Conservation (phyloP, 495 filamentous ascomycete species). For the Sabuloglossum arenarium region DNA sequence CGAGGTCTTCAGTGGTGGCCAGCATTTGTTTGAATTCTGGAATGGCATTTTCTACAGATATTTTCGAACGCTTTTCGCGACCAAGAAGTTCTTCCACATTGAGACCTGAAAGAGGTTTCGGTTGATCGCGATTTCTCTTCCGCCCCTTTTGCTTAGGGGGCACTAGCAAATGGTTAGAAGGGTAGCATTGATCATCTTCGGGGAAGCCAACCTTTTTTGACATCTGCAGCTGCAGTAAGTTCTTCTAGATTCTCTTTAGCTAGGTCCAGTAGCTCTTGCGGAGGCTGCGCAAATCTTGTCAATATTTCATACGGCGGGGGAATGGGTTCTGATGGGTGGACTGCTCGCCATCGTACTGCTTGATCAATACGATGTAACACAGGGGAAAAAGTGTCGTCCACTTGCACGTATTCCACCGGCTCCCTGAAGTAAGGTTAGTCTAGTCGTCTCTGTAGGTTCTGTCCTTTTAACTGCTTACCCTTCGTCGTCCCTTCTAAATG, state of each 20-base stretch:
- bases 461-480: slow-evolving; percentile 41
- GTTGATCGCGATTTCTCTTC: slow-evolving; percentile 42
- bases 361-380: slow-evolving; percentile 75
- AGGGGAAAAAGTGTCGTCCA: slow-evolving; percentile 83
- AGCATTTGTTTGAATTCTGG: slow-evolving; percentile 82
- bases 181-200: not conserved
- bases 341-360: slow-evolving; percentile 61
- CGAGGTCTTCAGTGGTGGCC: slow-evolving; percentile 34
- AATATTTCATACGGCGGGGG: slow-evolving; percentile 46
- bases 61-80: slow-evolving; percentile 35
- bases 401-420: slow-evolving; percentile 44
- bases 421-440: slow-evolving; percentile 24
- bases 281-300: slow-evolving; percentile 53
- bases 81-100: slow-evolving; percentile 63
- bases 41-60: slow-evolving; percentile 63
- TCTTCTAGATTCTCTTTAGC: slow-evolving; percentile 32
- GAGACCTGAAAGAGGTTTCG: slow-evolving; percentile 79
- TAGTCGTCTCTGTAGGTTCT: not conserved
- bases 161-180: slow-evolving; percentile 26
- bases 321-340: slow-evolving; percentile 47
- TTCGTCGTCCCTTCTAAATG: slow-evolving; percentile 40
- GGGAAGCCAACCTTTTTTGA: slow-evolving; percentile 55
- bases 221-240: slow-evolving; percentile 46
- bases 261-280: slow-evolving; percentile 37
- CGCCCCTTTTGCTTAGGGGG: slow-evolving; percentile 64